phyloP scores from a whole-genome alignment of 2,329 filamentous ascomycete species.

The Exserohilum turcica region DNA sequence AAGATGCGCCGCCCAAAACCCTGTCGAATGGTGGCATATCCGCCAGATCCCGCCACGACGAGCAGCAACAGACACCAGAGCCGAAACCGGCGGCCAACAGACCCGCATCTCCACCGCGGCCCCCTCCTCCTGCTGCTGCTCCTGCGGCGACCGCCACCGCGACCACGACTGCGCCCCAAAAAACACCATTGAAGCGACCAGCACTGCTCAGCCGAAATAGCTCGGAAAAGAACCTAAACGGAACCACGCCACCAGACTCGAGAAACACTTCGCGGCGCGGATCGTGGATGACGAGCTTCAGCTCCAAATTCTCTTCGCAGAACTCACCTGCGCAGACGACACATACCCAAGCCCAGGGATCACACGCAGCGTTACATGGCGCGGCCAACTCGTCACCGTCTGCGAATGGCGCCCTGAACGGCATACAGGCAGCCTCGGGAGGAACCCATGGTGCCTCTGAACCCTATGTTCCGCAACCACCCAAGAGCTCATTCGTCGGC shows the following conservation, averaged over 20 bases:
- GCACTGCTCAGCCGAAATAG: constrained; percentile 50
- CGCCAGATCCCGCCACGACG: constrained; percentile 19
- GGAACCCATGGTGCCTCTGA: constrained; percentile 46
- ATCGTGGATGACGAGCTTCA: constrained; percentile 93
- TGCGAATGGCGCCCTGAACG: constrained; percentile 48
- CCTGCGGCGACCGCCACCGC: constrained; percentile 21
- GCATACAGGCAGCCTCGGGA: constrained; percentile 38
- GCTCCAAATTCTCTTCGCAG: constrained; percentile 82
- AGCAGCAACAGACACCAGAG: constrained; percentile 23
- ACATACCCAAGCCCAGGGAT: constrained; percentile 41
- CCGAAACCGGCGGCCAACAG: constrained; percentile 28
- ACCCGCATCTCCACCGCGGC: constrained; percentile 31
- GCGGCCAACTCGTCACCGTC: constrained; percentile 59
- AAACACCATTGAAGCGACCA: constrained; percentile 47
- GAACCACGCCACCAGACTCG: constrained; percentile 36
- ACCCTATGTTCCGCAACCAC: constrained; percentile 75
- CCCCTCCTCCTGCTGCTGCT: constrained; percentile 25
- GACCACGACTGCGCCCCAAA: constrained; percentile 29
- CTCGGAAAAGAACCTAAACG: constrained; percentile 43
- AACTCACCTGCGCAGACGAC: constrained; percentile 45
- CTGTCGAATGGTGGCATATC: constrained; percentile 42
- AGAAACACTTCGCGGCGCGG: constrained; percentile 59
- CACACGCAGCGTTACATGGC: constrained; percentile 50
- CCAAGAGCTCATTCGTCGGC: constrained; percentile 77
- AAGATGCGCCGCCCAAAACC: constrained; percentile 44